Evolutionary conservation across 495 filamentous ascomycete genomes (phyloP).

Genomic region (Lasiosphaeriaceae sp.): DNA sequence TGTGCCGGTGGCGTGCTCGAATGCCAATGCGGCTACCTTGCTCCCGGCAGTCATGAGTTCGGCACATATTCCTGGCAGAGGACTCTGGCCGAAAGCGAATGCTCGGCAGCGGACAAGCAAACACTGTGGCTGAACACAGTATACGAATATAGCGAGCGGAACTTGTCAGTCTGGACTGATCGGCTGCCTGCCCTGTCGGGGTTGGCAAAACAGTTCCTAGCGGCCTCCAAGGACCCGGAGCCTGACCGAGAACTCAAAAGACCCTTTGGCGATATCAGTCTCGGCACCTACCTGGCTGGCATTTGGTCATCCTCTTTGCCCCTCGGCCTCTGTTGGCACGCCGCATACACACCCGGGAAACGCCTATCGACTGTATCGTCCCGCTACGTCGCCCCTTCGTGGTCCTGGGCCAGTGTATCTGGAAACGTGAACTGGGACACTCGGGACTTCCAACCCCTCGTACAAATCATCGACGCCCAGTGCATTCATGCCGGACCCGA

Average conservation of each 20-base stretch:
- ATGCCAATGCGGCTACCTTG: not conserved
- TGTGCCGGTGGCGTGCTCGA: not conserved
- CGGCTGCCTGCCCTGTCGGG: conserved; percentile 2
- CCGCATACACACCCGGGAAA: not conserved
- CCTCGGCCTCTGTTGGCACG: conserved; percentile 2
- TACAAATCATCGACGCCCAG: not conserved
- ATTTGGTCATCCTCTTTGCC: conserved; percentile 6
- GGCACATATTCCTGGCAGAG: conserved; percentile 1
- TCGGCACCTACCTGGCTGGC: conserved; percentile 4
- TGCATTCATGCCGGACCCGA: not conserved
- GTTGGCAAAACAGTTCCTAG: not conserved
- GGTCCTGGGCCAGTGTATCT: conserved; percentile 6
- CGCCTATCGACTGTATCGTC: not conserved
- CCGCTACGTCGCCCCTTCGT: conserved; percentile 2
- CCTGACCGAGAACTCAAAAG: not conserved
- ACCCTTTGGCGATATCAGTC: conserved; percentile 1
- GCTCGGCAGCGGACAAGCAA: not conserved
- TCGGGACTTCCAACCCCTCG: not conserved
- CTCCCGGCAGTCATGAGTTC: not conserved
- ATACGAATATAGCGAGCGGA: conserved; percentile 4
- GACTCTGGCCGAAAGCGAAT: not conserved
- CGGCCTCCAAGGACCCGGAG: not conserved
- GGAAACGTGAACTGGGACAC: conserved; percentile 7
- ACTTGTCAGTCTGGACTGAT: not conserved
- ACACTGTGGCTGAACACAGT: conserved; percentile 1